These are phyloP conservation scores for Pigoraptor vietnamica DNA, from an alignment of 78 protist species.

Conservation along the genomic window DNA sequence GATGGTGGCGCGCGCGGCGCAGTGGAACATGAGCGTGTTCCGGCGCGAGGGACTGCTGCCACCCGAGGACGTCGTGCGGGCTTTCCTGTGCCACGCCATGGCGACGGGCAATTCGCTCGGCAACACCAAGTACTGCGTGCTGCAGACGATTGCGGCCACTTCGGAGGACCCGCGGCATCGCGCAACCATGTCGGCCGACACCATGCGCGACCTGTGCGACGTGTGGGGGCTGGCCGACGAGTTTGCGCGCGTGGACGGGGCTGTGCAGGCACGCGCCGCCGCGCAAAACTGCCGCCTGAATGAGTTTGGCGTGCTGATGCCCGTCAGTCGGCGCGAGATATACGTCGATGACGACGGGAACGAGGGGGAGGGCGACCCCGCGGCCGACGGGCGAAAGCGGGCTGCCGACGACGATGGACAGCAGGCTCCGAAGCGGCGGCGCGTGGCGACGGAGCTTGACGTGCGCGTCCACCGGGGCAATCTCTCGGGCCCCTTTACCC, in stretches of 20 bases:
- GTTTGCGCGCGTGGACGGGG: not conserved
- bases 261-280: not conserved
- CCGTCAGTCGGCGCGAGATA: not conserved
- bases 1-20: slow-evolving; percentile 62
- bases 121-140: not conserved
- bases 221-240: not conserved
- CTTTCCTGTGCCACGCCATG: not conserved
- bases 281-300: not conserved
- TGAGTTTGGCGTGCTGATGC: not conserved
- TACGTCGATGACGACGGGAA: not conserved
- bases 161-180: not conserved
- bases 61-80: not conserved
- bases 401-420: not conserved
- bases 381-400: not conserved
- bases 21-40: slow-evolving; percentile 40
- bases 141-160: too few species aligned
- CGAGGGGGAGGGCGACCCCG: not conserved
- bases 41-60: not conserved
- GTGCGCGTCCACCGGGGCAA: not conserved
- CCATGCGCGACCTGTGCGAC: not conserved
- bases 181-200: not conserved
- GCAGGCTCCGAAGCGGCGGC: not conserved
- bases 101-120: not conserved
- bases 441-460: not conserved
- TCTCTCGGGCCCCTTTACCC: not conserved